Evolutionary conservation across 1,284 basidiomycete species (phyloP).

Genomic region (Moesziomyces antarcticus): DNA sequence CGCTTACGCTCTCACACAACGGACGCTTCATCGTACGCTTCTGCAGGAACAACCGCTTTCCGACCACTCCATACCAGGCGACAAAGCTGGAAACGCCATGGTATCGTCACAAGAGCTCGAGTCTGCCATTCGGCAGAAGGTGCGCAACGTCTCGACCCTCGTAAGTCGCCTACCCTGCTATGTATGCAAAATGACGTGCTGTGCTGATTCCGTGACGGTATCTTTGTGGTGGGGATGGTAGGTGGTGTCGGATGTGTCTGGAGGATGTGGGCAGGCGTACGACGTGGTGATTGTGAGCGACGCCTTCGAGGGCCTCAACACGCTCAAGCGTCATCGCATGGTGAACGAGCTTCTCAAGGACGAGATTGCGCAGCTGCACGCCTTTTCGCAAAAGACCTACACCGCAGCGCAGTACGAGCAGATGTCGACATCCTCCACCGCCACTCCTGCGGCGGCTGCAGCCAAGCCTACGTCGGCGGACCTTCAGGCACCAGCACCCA

Average conservation of each 20-base stretch:
- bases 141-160: constrained; percentile 55
- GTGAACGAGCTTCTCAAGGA: constrained; percentile 69
- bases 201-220: no score
- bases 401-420: constrained; percentile 55
- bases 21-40: no score
- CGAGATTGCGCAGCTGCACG: constrained; percentile 69
- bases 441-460: constrained; percentile 11
- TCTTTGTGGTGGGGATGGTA: not conserved
- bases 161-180: constrained; percentile 19
- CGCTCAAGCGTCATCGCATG: constrained; percentile 65
- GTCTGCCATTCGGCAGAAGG: constrained; percentile 61
- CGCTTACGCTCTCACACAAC: no score
- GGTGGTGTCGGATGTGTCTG: constrained; percentile 66
- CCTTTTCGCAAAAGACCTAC: constrained; percentile 69
- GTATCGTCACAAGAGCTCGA: constrained; percentile 65
- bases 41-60: no score
- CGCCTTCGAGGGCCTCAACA: constrained; percentile 61
- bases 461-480: constrained; percentile 18
- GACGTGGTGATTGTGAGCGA: constrained; percentile 66
- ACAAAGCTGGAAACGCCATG: constrained; percentile 23
- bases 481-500: constrained; percentile 37
- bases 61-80: no score
- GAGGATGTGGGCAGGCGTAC: constrained; percentile 66
- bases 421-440: constrained; percentile 14
- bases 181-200: no score